Evolutionary conservation across 2,329 filamentous ascomycete genomes (phyloP), one percentile per base, ranked within the genome.

Genomic region (Penicillium sp.): DNA sequence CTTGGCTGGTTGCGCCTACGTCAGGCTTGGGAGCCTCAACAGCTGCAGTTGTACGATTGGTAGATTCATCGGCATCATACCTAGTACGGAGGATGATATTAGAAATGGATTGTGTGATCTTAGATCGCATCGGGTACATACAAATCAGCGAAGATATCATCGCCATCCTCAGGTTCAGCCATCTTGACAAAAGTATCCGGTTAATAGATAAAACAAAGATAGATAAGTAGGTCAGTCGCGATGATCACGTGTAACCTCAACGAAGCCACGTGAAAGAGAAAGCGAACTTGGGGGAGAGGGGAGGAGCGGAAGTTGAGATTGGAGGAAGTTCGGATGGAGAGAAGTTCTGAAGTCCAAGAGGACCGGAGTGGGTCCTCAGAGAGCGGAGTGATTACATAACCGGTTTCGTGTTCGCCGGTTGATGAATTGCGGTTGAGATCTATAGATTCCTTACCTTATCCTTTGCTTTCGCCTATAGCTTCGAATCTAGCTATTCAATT

Each of bases 121-220:
- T 25, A 2, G 14, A 28, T 14, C n/a, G 14, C 36, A 33, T 40
- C 41, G 42, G 36, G 43, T 30, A 45, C 89, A 75, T 77, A 95
- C 90, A 95, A 82, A 75, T 95, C 91, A 64, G 90, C 90, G 72
- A 95, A 95, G 73, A 95, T 87, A 79, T 95, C 90, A 66, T 95
- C 91, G 62, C 95, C 90, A 60, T 88, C 88, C 65, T 91, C 88
- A 45, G 80, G 77, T 64, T 93, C 89, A 40, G 88, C 83, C 88
- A 92, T 93, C 62, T 41, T 78, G 69, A 41, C 13, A 52, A 51
- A 35, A 47, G 31, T 22, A 46, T n/a, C 40, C 19, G 27, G 41
- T 33, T 12, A 16, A 35, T n/a, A 37, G 4, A 25, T 42, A 9
- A 40, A 22, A 44, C 22, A n/a, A 12, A 38, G n/a, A 40, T 40